These are phyloP conservation scores for Talaromyces pinophilus DNA, from an alignment of 2,329 filamentous ascomycete species.

Conservation along the genomic window DNA sequence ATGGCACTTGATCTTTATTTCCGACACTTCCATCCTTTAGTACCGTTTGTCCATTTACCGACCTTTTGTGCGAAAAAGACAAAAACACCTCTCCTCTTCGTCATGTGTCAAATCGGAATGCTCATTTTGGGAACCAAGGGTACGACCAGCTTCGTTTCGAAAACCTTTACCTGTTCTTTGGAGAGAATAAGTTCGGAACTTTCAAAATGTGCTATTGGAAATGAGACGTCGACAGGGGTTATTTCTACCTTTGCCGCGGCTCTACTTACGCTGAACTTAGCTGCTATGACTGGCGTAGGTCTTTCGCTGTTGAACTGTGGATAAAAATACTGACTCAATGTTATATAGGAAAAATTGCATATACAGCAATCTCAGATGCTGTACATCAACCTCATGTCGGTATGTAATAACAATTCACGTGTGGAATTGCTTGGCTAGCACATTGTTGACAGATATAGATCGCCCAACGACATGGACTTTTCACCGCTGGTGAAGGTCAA, in stretches of 20 bases:
- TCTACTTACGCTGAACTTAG: constrained; percentile 52
- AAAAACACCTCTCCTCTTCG: constrained; percentile 50
- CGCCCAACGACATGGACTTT: constrained; percentile 54
- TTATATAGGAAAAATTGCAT: constrained; percentile 41
- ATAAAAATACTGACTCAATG: not conserved
- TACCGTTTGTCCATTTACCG: constrained; percentile 56
- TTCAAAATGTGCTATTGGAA: constrained; percentile 44
- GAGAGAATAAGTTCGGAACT: constrained; percentile 48
- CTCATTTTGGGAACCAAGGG: constrained; percentile 55
- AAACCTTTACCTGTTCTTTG: constrained; percentile 45
- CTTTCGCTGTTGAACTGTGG: not conserved
- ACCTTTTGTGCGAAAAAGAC: constrained; percentile 55
- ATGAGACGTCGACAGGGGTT: constrained; percentile 44
- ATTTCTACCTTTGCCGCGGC: constrained; percentile 52
- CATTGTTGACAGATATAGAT: constrained; percentile 30
- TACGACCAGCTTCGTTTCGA: constrained; percentile 52
- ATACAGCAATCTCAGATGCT: constrained; percentile 54
- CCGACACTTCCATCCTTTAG: constrained; percentile 55
- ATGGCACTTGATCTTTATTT: constrained; percentile 58
- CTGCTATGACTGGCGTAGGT: constrained; percentile 50
- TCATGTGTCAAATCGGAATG: constrained; percentile 57
- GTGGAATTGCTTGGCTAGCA: not conserved
- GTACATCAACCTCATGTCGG: constrained; percentile 53
- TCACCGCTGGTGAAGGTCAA: constrained; percentile 51
- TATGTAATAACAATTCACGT: constrained; percentile 20